Percentiles rank a stretch among this genome's conserved stretches.
phyloP scores from a whole-genome alignment of 2,329 filamentous ascomycete species.

The Moelleriella libera region DNA sequence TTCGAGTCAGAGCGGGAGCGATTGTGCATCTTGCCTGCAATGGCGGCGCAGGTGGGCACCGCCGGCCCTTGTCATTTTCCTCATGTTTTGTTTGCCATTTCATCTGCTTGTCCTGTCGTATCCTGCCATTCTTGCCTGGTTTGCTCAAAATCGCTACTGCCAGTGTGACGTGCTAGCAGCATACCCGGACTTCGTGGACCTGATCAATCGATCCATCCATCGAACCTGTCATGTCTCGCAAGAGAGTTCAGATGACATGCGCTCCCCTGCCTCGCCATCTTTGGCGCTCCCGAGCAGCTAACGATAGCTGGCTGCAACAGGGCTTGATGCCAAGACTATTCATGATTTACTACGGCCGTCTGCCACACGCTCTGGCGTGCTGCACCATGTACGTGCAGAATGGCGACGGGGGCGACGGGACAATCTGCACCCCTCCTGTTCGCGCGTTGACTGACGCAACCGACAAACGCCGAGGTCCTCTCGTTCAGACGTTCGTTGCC shows the following conservation, averaged over 20 bases:
- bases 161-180: neutral
- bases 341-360: neutral
- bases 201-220: neutral
- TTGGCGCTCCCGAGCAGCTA: neutral
- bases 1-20: conserved; percentile 1
- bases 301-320: neutral
- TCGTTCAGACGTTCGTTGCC: neutral
- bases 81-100: no score
- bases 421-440: neutral
- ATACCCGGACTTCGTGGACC: neutral
- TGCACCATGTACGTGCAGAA: neutral
- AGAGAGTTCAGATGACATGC: conserved; percentile 1
- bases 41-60: neutral
- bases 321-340: neutral
- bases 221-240: neutral
- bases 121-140: neutral
- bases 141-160: neutral
- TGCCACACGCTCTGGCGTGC: neutral
- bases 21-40: neutral
- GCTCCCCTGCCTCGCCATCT: neutral
- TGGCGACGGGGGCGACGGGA: neutral
- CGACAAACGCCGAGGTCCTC: neutral
- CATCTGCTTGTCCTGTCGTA: neutral
- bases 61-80: no score
- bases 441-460: neutral